Evolutionary conservation across 2,329 filamentous ascomycete genomes (phyloP).

Genomic region (Phaeophleospora eucalypticola): DNA sequence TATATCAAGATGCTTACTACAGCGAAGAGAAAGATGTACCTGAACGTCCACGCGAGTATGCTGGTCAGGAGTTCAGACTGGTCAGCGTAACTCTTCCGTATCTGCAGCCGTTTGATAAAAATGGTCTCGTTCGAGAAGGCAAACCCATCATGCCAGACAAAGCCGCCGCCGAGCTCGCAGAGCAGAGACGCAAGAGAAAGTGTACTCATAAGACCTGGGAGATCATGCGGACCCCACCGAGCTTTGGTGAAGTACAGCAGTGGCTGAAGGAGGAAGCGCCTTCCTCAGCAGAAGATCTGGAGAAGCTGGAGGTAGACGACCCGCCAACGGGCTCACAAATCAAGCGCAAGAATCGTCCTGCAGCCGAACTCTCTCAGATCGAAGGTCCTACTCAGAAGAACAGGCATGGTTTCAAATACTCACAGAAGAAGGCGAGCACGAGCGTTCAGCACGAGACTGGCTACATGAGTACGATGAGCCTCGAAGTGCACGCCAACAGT

Average conservation of each 20-base stretch:
- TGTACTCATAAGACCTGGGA: constrained; percentile 74
- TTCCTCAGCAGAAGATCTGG: constrained; percentile 14
- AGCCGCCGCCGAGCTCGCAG: constrained; percentile 47
- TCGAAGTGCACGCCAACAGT: constrained; percentile 89
- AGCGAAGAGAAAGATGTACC: constrained; percentile 81
- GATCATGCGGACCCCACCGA: constrained; percentile 66
- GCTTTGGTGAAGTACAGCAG: constrained; percentile 60
- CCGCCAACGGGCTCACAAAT: constrained; percentile 27
- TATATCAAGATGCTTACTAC: constrained; percentile 85
- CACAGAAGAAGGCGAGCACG: constrained; percentile 68
- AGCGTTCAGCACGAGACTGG: constrained; percentile 79
- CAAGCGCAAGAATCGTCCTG: constrained; percentile 32
- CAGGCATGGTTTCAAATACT: constrained; percentile 79
- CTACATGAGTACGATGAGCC: constrained; percentile 94
- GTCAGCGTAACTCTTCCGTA: constrained; percentile 72
- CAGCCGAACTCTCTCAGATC: constrained; percentile 68
- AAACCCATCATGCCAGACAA: constrained; percentile 54
- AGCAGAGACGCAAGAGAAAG: constrained; percentile 50
- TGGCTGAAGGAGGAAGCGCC: constrained; percentile 56
- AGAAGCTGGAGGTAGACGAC: constrained; percentile 28
- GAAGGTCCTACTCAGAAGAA: constrained; percentile 82
- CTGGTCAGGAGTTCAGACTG: constrained; percentile 77
- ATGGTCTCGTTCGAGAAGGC: constrained; percentile 52
- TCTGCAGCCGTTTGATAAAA: constrained; percentile 63
- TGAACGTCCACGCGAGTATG: constrained; percentile 72